Percentiles rank a stretch among this genome's conserved stretches.
Evolutionary conservation across 2,329 filamentous ascomycete genomes (phyloP).

Genomic region (Pseudocercospora crystallina): DNA sequence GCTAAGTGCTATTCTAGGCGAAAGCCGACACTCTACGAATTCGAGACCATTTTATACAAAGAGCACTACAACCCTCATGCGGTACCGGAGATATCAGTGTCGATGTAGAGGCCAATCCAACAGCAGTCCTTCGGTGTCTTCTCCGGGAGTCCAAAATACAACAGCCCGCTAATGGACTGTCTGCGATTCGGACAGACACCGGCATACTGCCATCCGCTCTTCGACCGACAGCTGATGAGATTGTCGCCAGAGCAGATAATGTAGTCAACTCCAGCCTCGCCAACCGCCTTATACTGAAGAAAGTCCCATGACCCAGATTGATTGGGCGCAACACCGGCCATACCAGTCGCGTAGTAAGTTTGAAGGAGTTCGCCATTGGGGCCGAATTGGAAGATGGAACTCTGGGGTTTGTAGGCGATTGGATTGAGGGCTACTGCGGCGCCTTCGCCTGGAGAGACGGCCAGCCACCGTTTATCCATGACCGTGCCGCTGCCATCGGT

Average conservation of each 20-base stretch:
- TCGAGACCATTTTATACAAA: too few relatives aligned
- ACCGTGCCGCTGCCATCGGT: slow-evolving; percentile 6
- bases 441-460: slow-evolving; percentile 13
- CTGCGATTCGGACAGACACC: slow-evolving; percentile 13
- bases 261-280: slow-evolving; percentile 9
- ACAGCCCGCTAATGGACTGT: slow-evolving; percentile 14
- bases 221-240: slow-evolving; percentile 12
- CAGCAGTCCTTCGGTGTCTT: slow-evolving; percentile 11
- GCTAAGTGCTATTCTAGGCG: too few relatives aligned
- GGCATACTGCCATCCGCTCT: slow-evolving; percentile 16
- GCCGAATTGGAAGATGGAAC: slow-evolving; percentile 13
- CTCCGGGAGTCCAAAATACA: slow-evolving; percentile 14
- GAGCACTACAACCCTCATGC: too few relatives aligned
- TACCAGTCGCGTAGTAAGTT: slow-evolving; percentile 12
- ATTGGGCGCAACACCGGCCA: slow-evolving; percentile 16
- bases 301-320: slow-evolving; percentile 9
- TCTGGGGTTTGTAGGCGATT: slow-evolving; percentile 10
- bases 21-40: too few relatives aligned
- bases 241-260: slow-evolving; percentile 15
- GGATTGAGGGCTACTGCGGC: slow-evolving; percentile 14
- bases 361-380: slow-evolving; percentile 15
- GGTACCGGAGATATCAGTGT: slow-evolving; percentile 13
- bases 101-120: slow-evolving; percentile 10
- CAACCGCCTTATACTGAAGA: slow-evolving; percentile 11
- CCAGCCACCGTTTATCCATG: slow-evolving; percentile 24